phyloP scores from a whole-genome alignment of 208 protist genomes.

The Crithidia brevicula region DNA sequence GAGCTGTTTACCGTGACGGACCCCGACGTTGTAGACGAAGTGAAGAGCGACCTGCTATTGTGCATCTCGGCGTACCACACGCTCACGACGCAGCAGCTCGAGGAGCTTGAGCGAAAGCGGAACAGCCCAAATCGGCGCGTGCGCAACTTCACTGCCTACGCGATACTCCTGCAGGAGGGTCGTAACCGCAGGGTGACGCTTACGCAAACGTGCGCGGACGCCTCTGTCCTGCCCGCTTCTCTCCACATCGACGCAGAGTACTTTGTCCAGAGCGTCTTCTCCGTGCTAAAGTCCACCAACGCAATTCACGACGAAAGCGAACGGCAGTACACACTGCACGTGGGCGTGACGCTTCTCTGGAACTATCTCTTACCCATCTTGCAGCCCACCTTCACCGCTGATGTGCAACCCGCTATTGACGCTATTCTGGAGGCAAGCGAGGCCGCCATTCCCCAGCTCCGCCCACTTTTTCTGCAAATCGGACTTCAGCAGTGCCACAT shows the following conservation, averaged over 20 bases:
- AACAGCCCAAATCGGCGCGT: conserved; percentile 41
- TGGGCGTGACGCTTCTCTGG: conserved; percentile 78
- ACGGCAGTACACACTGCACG: conserved; percentile 56
- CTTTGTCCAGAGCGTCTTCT: conserved; percentile 50
- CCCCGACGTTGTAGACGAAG: conserved; percentile 58
- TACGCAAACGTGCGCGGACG: conserved; percentile 34
- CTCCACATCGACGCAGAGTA: conserved; percentile 38
- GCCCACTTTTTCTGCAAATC: conserved; percentile 46
- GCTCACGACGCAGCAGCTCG: conserved; percentile 26
- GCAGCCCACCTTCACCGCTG: conserved; percentile 20
- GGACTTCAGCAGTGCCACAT: conserved; percentile 63
- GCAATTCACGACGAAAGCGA: conserved; percentile 75
- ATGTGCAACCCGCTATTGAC: conserved; percentile 24
- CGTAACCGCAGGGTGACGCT: conserved; percentile 1
- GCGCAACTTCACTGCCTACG: conserved; percentile 54
- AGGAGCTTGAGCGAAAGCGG: conserved; percentile 21
- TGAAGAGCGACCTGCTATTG: conserved; percentile 76
- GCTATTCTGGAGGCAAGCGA: conserved; percentile 23
- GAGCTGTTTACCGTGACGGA: conserved; percentile 36
- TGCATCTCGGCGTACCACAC: conserved; percentile 57
- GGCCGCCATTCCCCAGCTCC: conserved; percentile 12
- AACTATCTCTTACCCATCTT: conserved; percentile 57
- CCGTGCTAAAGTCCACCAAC: conserved; percentile 60
- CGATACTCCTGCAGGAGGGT: conserved; percentile 17
- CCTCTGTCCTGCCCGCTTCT: conserved; percentile 46